Conservation (phyloP, 805 yeast genomes). For the Wickerhamiella spandovensis region DNA sequence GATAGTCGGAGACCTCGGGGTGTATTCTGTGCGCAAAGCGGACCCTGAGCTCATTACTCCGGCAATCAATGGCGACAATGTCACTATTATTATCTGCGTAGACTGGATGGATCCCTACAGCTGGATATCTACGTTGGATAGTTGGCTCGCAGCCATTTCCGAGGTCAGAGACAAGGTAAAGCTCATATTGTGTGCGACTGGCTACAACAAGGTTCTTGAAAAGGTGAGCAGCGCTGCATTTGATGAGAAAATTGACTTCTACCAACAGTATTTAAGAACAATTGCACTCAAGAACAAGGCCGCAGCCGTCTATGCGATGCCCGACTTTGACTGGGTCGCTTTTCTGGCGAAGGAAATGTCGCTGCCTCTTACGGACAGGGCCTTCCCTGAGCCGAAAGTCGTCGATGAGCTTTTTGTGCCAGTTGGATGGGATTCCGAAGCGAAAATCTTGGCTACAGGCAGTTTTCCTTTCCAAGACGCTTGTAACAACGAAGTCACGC, state of each 20-base stretch:
- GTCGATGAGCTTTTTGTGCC: background rate
- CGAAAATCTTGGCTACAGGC: background rate
- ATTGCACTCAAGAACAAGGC: background rate
- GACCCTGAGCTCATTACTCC: background rate
- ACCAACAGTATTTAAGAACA: slow-evolving; percentile 1
- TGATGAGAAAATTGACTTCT: background rate
- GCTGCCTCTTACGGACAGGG: background rate
- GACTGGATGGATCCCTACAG: slow-evolving; percentile 1
- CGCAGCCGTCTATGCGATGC: background rate
- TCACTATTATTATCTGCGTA: background rate
- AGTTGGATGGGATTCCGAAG: background rate
- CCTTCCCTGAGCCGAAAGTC: background rate
- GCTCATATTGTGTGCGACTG: background rate
- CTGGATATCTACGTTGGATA: background rate
- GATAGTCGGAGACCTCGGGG: background rate
- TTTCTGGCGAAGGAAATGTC: background rate
- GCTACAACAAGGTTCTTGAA: background rate
- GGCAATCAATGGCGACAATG: background rate
- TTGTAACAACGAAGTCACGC: background rate
- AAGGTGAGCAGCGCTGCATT: background rate
- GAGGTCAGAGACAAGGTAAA: background rate
- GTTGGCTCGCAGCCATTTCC: background rate
- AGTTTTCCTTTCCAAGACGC: background rate
- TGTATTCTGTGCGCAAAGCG: background rate
- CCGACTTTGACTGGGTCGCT: slow-evolving; percentile 1